Conservation (phyloP, 2,329 filamentous ascomycete species). For the Aureobasidium sp. region DNA sequence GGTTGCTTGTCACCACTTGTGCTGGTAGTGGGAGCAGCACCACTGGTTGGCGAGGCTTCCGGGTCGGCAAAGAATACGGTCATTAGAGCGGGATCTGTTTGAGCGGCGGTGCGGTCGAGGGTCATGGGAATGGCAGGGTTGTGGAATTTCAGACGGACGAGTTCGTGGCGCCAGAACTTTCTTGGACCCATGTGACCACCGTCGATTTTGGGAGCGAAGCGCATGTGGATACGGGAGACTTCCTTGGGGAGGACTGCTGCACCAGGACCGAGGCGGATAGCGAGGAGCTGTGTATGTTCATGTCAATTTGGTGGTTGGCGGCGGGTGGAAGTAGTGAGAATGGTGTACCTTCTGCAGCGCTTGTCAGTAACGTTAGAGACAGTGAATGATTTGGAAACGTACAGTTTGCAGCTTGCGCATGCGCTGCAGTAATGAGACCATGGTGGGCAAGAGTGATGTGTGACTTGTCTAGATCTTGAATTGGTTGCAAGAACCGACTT, state of each 20-base stretch:
- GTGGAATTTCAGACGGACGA: constrained; percentile 86
- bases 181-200: constrained; percentile 67
- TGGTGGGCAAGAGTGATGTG: constrained; percentile 23
- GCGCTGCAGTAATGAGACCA: constrained; percentile 55
- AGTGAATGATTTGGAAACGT: constrained; percentile 27
- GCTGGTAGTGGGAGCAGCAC: constrained; percentile 18
- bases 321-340: not conserved
- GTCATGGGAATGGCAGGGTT: constrained; percentile 81
- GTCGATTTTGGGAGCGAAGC: constrained; percentile 55
- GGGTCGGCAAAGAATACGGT: constrained; percentile 51
- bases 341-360: constrained; percentile 13
- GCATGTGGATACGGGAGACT: constrained; percentile 65
- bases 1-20: constrained; percentile 23
- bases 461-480: not conserved
- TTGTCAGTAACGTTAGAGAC: not conserved
- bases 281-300: constrained; percentile 50
- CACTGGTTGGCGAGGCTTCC: constrained; percentile 22
- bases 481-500: not conserved
- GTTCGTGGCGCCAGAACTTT: constrained; percentile 78
- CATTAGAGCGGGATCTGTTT: constrained; percentile 50
- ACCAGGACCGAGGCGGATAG: constrained; percentile 71
- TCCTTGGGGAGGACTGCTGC: constrained; percentile 71
- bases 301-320: constrained; percentile 17
- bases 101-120: constrained; percentile 58
- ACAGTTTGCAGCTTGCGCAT: constrained; percentile 67